Evolutionary conservation across 2,329 filamentous ascomycete genomes (phyloP), one percentile per base, ranked within the genome.

Genomic region (Hypoxylon sp.): DNA sequence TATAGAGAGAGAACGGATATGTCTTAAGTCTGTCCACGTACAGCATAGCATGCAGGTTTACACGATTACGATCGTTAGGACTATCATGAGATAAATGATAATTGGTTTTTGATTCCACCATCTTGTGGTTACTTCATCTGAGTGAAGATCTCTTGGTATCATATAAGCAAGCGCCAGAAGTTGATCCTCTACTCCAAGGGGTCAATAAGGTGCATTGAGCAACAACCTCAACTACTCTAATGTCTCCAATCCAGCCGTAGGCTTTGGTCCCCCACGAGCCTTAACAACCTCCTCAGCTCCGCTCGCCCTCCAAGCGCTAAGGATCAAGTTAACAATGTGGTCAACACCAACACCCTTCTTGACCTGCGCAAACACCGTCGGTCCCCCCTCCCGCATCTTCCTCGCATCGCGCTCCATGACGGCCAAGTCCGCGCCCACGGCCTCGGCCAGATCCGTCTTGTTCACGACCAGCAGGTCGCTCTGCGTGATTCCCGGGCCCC

Each of bases 351-450:
- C 91, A 1, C 90, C 90, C 81, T 94, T 91, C 88, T 98, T 99
- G n/a, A 99, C 94, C 82, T 97, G 93, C 0, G 94, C 95, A 78
- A 98, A 98, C 2, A 99, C 92, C 0, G 95, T 98, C 4, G 96
- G 96, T 0, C 96, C 96, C 1, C 94, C 95, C 80, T 98, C 95
- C 56, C 96, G 87, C 89, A 99, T 99, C 86, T 94, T 95, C 74
- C 93, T 86, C 13, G 94, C 92, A 81, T 98, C 96, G 63, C 94
- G 84, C 82, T 98, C 96, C 96, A 99, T 99, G 46, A 99, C 93
- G 19, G 82, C 86, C 73, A 99, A 79, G 80, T 98, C 96, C 0
- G 96, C 96, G 13, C 96, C 96, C 23, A 99, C 90, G 5, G 92
- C 89, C 81, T 94, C 91, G 0, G 96, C 94, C 71, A 99, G 80